Evolutionary conservation across 2,329 filamentous ascomycete genomes (phyloP).

Genomic region (Cercospora canescens): DNA sequence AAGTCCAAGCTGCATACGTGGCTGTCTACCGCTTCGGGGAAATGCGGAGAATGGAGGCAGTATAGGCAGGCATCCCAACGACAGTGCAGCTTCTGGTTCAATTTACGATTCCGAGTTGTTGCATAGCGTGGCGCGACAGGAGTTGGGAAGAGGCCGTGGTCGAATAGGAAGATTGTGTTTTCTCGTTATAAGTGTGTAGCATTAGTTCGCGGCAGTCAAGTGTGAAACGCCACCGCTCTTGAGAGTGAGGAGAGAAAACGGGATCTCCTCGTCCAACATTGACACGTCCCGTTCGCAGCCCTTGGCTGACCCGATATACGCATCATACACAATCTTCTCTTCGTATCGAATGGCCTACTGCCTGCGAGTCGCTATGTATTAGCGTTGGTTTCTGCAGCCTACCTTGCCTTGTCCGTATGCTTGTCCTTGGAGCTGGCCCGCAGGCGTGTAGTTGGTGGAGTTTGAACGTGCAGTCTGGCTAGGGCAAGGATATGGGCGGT

Average conservation of each 20-base stretch:
- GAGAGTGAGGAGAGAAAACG: background rate
- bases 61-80: background rate
- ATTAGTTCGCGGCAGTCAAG: background rate
- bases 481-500: background rate
- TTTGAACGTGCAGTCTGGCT: background rate
- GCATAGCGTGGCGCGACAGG: constrained; percentile 5
- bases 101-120: background rate
- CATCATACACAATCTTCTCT: background rate
- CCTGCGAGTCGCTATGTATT: background rate
- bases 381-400: background rate
- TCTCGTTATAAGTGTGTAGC: background rate
- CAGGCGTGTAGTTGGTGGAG: background rate
- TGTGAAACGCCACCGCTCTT: background rate
- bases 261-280: background rate
- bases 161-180: background rate
- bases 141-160: background rate
- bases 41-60: background rate
- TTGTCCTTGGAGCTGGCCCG: background rate
- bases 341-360: background rate
- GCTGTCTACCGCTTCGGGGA: background rate
- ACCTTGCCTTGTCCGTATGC: background rate
- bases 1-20: background rate
- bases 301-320: background rate
- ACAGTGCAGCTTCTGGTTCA: background rate
- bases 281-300: background rate